Base-by-base conservation (phyloP, 208 protist genomes). In the Leishmania gerbilli region DNA sequence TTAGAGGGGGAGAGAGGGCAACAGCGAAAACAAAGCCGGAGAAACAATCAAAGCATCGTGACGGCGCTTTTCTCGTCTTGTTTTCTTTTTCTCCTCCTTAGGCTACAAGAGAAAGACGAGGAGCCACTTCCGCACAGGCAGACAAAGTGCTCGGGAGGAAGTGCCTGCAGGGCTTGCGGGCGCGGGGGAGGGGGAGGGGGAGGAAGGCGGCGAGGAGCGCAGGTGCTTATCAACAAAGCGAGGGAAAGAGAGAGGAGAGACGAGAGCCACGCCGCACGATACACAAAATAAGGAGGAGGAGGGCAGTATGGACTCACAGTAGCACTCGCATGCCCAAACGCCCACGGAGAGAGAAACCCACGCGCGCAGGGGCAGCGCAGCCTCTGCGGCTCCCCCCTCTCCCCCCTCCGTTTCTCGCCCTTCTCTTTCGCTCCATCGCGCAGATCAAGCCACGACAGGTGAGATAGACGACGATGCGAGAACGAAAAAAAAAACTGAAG, bases 1-100 rank as follows among this genome's bases (percentile, higher is more conserved):
- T 60, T 60, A 56, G 72, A 13, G 42, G 13, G 71, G 19, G 51
- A 64, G 72, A 77, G 51, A 77, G 72, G 51, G 72, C 42, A 62
- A 56, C 34, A 56, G 31, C 24, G 72, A 56, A 77, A 77, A 37
- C 71, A 74, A 24, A 21, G 42, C 24, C 17, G n/a, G 47, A 51
- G 40, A 13, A n/a, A 1, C 9, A 21, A 31, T 42, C 24, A 55
- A 51, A 24, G 13, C 11, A 11, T 68, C 62, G 31, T 42, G 31
- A 68, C 31, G 31, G 15, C 62, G 19, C 15, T 68, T 68, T 37
- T 68, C 56, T 17, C 27, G 40, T 68, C 62, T 8, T 68, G 62
- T 68, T 68, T 68, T 40, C 62, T 11, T 68, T 68, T 40, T 40
- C 62, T 68, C 31, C 62, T 40, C 62, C 1, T 68, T 68, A 68